Evolutionary conservation across 1,139 yeast species (phyloP), one percentile per base, ranked within the genome.

Genomic region (Pichia sp.): DNA sequence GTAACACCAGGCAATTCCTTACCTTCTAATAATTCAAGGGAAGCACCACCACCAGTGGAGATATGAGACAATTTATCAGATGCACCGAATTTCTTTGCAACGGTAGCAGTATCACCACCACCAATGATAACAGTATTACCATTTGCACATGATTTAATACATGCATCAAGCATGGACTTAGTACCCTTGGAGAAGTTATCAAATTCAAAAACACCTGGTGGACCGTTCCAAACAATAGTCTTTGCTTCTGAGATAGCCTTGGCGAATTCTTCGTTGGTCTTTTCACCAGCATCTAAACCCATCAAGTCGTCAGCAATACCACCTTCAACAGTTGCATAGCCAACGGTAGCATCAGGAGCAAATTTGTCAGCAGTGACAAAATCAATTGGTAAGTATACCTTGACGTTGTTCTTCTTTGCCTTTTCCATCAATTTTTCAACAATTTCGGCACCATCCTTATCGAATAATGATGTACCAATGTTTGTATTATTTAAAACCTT

Each of bases 81-180:
- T 55, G 81, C 95, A 65, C 95, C 96, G 69, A 73, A 90, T 77
- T 90, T 90, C 85, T 88, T 88, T 62, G 96, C 96, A 56, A 88
- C 97, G 57, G 97, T 90, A 57, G 97, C 97, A 62, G 97, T 90
- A 72, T 90, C 97, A 77, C 97, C 97, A 80, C 97, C 97, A 68
- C 97, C 97, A 61, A 90, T 84, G 69, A 92, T 92, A 55, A 88
- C 96, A 57, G 95, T 86, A 75, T 87, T 83, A 64, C 95, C 96
- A 51, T 77, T 77, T 67, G 79, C 81, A 60, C 90, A 86, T 53
- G 95, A 85, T 66, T 77, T 74, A 58, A 87, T 95, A 62, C 82
- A 81, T 58, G 92, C 95, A 55, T 82, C 94, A 62, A 90, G 79
- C 70, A 88, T 72, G 50, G 86, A 69, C 75, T 87, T 85, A 65